phyloP scores from a whole-genome alignment of 2,329 filamentous ascomycete species.

The Epichloe typhina region DNA sequence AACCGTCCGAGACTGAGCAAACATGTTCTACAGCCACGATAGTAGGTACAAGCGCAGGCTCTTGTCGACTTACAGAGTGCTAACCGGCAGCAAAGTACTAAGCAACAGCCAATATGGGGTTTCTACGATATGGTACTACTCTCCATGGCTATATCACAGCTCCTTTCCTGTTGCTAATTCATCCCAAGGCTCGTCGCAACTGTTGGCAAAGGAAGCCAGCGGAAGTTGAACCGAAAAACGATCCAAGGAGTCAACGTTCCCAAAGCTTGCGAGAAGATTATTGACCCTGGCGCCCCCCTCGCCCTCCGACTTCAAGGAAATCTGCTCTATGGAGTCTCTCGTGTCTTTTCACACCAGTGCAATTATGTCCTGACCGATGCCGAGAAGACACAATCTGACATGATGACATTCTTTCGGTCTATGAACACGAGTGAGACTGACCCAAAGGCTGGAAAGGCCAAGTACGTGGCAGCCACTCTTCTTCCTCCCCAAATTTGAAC shows the following conservation, averaged over 20 bases:
- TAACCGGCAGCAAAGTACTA: slow-evolving; percentile 48
- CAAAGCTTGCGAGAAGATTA: slow-evolving; percentile 81
- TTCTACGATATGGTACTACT: slow-evolving; percentile 75
- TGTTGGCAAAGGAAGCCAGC: slow-evolving; percentile 58
- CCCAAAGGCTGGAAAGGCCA: slow-evolving; percentile 54
- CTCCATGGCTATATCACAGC: too few species aligned
- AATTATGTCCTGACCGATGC: slow-evolving; percentile 73
- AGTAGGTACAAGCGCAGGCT: slow-evolving; percentile 35
- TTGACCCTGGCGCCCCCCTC: slow-evolving; percentile 63
- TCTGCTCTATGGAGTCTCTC: slow-evolving; percentile 71
- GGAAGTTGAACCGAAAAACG: slow-evolving; percentile 68
- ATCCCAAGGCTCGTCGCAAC: slow-evolving; percentile 73
- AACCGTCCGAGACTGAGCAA: slow-evolving; percentile 1
- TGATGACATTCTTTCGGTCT: slow-evolving; percentile 52
- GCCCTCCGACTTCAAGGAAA: slow-evolving; percentile 82
- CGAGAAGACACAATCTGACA: slow-evolving; percentile 58
- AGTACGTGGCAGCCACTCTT: slow-evolving; percentile 38
- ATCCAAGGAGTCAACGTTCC: slow-evolving; percentile 80
- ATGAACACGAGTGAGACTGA: slow-evolving; percentile 48
- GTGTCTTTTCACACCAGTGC: slow-evolving; percentile 80
- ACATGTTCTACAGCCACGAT: slow-evolving; percentile 94
- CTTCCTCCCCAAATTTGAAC: not conserved
- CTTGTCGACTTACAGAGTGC: not conserved
- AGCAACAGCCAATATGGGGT: slow-evolving; percentile 82
- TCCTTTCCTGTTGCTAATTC: not conserved